Conservation (phyloP, 1,284 basidiomycete genomes). For the Irpex lacteus region DNA sequence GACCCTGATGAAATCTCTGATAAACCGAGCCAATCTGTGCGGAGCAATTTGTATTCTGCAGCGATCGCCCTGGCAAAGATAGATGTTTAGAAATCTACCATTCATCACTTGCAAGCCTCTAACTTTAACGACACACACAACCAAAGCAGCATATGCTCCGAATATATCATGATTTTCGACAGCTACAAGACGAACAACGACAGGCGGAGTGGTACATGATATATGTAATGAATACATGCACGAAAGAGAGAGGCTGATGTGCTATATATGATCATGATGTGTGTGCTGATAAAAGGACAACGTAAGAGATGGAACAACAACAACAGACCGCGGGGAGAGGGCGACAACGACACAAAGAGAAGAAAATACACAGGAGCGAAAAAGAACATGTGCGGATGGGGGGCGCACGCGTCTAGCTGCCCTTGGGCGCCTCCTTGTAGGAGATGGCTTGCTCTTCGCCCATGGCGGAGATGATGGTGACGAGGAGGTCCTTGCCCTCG, state of each 20-base stretch:
- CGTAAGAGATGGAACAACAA: not conserved
- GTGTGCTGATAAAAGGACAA: not conserved
- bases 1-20: too few species aligned
- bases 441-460: constrained; percentile 89
- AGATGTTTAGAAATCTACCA: too few species aligned
- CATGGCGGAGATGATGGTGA: constrained; percentile 93
- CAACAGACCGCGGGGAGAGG: constrained; percentile 1
- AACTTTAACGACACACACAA: not conserved
- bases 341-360: constrained; percentile 3
- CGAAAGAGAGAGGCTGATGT: constrained; percentile 1
- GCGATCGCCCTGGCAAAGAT: too few species aligned
- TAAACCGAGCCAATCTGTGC: too few species aligned
- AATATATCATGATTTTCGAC: constrained; percentile 13
- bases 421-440: constrained; percentile 80
- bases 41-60: too few species aligned
- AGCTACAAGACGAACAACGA: constrained; percentile 12
- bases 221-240: constrained; percentile 14
- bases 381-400: constrained; percentile 8
- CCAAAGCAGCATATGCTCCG: not conserved
- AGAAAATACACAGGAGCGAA: not conserved
- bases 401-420: constrained; percentile 27
- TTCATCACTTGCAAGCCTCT: too few species aligned
- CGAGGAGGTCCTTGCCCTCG: constrained; percentile 82
- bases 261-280: not conserved
- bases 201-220: constrained; percentile 13